phyloP scores from a whole-genome alignment of 2,329 filamentous ascomycete species.

The Paramyrothecium sp. region DNA sequence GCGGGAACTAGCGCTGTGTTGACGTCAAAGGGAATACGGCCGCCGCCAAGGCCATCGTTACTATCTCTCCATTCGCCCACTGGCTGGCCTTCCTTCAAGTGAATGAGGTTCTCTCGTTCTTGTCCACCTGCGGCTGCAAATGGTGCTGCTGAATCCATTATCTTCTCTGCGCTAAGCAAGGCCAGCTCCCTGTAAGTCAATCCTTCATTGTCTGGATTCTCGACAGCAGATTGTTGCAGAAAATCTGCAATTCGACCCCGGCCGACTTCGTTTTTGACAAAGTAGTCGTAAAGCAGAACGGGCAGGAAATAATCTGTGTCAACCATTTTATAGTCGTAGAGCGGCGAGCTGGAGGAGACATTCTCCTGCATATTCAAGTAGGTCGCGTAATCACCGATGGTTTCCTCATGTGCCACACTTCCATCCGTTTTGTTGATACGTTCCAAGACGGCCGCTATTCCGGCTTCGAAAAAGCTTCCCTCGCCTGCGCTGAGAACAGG shows the following conservation, averaged over 20 bases:
- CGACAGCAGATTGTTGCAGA: constrained; percentile 40
- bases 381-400: constrained; percentile 64
- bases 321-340: constrained; percentile 60
- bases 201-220: constrained; percentile 49
- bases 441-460: constrained; percentile 59
- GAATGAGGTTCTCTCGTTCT: constrained; percentile 54
- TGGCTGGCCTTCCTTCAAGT: constrained; percentile 49
- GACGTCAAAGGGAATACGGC: constrained; percentile 63
- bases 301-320: constrained; percentile 63
- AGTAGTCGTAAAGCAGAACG: constrained; percentile 57
- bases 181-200: constrained; percentile 53
- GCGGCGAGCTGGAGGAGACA: constrained; percentile 48
- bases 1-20: constrained; percentile 63
- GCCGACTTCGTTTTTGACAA: constrained; percentile 43
- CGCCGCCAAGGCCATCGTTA: constrained; percentile 57
- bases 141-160: constrained; percentile 52
- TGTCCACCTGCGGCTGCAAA: constrained; percentile 46
- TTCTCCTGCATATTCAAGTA: constrained; percentile 55
- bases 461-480: constrained; percentile 57
- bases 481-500: constrained; percentile 55
- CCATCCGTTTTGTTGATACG: constrained; percentile 59
- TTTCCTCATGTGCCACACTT: constrained; percentile 63
- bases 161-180: constrained; percentile 52
- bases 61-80: constrained; percentile 66
- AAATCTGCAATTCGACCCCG: constrained; percentile 29